Evolutionary conservation across 495 filamentous ascomycete genomes (phyloP).

Genomic region (Peziza echinospora): DNA sequence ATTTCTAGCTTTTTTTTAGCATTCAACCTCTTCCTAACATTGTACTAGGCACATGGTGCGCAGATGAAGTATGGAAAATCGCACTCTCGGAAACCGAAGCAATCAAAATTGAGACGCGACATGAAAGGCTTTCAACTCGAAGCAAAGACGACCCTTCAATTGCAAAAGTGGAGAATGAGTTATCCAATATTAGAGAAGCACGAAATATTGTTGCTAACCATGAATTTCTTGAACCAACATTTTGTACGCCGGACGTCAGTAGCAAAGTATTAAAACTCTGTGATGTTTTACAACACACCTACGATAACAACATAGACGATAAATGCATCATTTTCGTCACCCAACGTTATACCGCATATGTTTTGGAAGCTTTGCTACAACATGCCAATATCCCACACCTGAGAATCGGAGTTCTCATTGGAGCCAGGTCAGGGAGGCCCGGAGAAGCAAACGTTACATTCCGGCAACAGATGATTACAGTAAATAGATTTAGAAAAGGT

Average conservation of each 20-base stretch:
- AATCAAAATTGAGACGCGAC: slow-evolving; percentile 38
- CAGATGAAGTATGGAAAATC: slow-evolving; percentile 61
- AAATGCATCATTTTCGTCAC: slow-evolving; percentile 82
- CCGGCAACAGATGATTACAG: slow-evolving; percentile 50
- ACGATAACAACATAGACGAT: slow-evolving; percentile 30
- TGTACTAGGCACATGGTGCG: slow-evolving; percentile 47
- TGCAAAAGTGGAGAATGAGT: slow-evolving; percentile 27
- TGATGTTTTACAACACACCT: slow-evolving; percentile 34
- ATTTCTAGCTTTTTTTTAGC: not conserved
- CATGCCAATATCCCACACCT: slow-evolving; percentile 36
- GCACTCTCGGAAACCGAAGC: slow-evolving; percentile 44
- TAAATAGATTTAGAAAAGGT: slow-evolving; percentile 58
- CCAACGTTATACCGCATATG: slow-evolving; percentile 50
- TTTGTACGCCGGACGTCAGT: slow-evolving; percentile 32
- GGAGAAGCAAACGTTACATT: slow-evolving; percentile 41
- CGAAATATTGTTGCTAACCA: slow-evolving; percentile 33
- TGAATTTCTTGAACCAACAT: slow-evolving; percentile 25
- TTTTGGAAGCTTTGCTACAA: slow-evolving; percentile 44
- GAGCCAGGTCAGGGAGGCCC: slow-evolving; percentile 24
- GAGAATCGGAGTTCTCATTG: slow-evolving; percentile 44
- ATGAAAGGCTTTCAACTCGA: slow-evolving; percentile 20
- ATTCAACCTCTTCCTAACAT: not conserved
- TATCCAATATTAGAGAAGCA: slow-evolving; percentile 37
- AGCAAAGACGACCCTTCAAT: slow-evolving; percentile 17
- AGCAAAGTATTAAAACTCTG: slow-evolving; percentile 48